Evolutionary conservation across 768 basidiomycete species (phyloP).

Genomic region (Cystofilobasidium ferigula): DNA sequence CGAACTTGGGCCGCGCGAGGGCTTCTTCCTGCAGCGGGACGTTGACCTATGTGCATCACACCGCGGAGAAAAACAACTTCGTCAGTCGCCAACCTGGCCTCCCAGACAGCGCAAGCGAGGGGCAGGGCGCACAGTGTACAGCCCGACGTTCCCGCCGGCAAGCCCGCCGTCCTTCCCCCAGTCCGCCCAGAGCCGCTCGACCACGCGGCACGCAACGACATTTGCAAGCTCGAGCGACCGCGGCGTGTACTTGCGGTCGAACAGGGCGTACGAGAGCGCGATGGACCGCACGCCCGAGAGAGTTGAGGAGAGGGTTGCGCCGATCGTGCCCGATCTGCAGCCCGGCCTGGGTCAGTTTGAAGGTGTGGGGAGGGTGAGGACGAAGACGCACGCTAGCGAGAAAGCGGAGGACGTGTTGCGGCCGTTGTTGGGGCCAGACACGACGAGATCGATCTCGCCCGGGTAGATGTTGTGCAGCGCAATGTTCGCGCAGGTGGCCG

Average conservation of each 20-base stretch:
- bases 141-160: conserved; percentile 28
- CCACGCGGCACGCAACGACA: conserved; percentile 53
- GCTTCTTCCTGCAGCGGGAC: conserved; percentile 66
- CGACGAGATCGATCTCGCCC: conserved; percentile 73
- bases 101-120: too few relatives aligned
- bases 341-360: too few relatives aligned
- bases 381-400: conserved; percentile 71
- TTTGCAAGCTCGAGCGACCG: conserved; percentile 61
- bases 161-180: conserved; percentile 57
- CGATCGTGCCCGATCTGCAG: conserved; percentile 91
- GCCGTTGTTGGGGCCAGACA: conserved; percentile 36
- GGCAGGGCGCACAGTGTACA: conserved; percentile 39
- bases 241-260: conserved; percentile 53
- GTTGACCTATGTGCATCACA: too few relatives aligned
- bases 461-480: conserved; percentile 80
- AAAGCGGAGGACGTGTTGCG: conserved; percentile 58
- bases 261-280: conserved; percentile 44
- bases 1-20: conserved; percentile 36
- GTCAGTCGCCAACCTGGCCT: too few relatives aligned
- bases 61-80: too few relatives aligned
- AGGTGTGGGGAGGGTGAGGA: too few relatives aligned
- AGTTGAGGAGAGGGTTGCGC: conserved; percentile 68
- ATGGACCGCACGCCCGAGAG: conserved; percentile 38
- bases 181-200: conserved; percentile 64
- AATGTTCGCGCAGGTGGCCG: conserved; percentile 84